Evolutionary conservation across 495 filamentous ascomycete genomes (phyloP).

Genomic region (Penicilliopsis zonata): DNA sequence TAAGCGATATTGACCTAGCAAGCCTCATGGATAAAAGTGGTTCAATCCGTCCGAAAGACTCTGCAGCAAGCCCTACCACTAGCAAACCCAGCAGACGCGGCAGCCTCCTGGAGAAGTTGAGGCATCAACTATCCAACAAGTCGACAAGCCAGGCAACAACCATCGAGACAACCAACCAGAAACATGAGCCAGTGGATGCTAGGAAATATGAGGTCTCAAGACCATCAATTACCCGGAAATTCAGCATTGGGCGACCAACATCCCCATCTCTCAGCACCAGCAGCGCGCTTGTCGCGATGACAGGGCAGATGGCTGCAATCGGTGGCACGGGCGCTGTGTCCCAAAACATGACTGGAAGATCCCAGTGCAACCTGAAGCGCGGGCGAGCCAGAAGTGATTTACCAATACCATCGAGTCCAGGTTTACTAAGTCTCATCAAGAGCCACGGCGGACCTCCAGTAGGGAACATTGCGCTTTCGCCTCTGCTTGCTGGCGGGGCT

Average conservation of each 20-base stretch:
- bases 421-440: conserved; percentile 34
- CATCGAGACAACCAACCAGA: conserved; percentile 23
- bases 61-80: conserved; percentile 51
- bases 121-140: conserved; percentile 23
- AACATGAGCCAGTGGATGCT: conserved; percentile 9
- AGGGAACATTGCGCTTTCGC: conserved; percentile 27
- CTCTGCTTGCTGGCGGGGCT: background rate
- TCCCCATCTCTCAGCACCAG: conserved; percentile 51
- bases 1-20: conserved; percentile 50
- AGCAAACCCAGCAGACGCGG: conserved; percentile 21
- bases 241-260: conserved; percentile 44
- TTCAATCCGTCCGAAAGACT: conserved; percentile 19
- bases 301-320: conserved; percentile 47
- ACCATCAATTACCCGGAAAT: conserved; percentile 22
- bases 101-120: conserved; percentile 32
- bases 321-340: conserved; percentile 38
- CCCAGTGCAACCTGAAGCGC: conserved; percentile 44
- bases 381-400: conserved; percentile 68
- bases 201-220: conserved; percentile 36
- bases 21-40: conserved; percentile 41
- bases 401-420: conserved; percentile 29
- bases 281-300: conserved; percentile 48
- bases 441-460: conserved; percentile 37
- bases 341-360: conserved; percentile 38
- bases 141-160: conserved; percentile 18